Evolutionary conservation across 176 grass and related monocot species (phyloP).

Genomic region (Carex pumila): DNA sequence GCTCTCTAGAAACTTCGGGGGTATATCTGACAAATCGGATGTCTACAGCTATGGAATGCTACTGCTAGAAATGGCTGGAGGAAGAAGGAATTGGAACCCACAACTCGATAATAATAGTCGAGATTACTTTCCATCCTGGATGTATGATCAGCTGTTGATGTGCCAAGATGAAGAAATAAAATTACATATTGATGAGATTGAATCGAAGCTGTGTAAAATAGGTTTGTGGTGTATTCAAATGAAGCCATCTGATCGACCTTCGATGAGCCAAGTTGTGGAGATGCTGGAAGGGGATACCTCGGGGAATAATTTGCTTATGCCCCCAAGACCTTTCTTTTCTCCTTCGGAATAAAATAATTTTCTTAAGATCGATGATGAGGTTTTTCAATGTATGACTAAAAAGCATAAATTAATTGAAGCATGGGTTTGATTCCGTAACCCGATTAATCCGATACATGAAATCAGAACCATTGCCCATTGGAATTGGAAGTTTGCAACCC

Average conservation of each 20-base stretch:
- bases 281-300: slow-evolving; percentile 29
- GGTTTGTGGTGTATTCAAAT: slow-evolving; percentile 52
- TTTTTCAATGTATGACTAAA: no score
- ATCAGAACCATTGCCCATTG: no score
- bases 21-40: slow-evolving; percentile 31
- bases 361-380: no score
- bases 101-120: slow-evolving; percentile 1
- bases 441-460: no score
- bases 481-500: no score
- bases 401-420: no score
- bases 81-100: slow-evolving; percentile 16
- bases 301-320: slow-evolving; percentile 1
- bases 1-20: slow-evolving; percentile 29
- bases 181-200: slow-evolving; percentile 28
- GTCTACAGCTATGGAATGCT: slow-evolving; percentile 64
- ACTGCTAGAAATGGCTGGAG: slow-evolving; percentile 40
- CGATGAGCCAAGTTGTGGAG: slow-evolving; percentile 34
- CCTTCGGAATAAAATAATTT: no score
- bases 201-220: slow-evolving; percentile 37
- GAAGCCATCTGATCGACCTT: slow-evolving; percentile 27
- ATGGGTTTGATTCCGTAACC: no score
- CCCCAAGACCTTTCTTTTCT: slow-evolving; percentile 27
- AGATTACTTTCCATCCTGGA: slow-evolving; percentile 44
- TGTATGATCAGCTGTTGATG: slow-evolving; percentile 48
- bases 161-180: slow-evolving; percentile 25